phyloP scores from a whole-genome alignment of 306 rosid species.

The Boehmeria nivea region DNA sequence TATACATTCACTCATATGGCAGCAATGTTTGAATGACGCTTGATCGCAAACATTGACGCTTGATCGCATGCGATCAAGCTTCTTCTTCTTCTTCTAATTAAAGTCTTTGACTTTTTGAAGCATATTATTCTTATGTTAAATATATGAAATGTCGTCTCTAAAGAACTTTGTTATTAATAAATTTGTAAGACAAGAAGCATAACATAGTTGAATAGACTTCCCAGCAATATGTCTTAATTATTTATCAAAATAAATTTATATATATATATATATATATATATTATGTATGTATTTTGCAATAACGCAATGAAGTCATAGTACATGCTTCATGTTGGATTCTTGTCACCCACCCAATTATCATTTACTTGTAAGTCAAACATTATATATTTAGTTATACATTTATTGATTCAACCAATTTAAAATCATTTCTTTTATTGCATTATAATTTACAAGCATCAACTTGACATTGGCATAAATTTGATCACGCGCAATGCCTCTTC shows the following conservation, averaged over 20 bases:
- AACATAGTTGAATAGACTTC: not conserved
- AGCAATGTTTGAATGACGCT: too few species aligned
- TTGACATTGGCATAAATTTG: not conserved
- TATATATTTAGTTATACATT: not conserved
- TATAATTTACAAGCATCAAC: not conserved
- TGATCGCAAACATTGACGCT: not conserved
- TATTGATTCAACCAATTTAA: not conserved
- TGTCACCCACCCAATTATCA: not conserved
- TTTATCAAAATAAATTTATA: not conserved
- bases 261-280: not conserved
- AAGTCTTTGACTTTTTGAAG: too few species aligned
- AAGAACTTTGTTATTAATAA: too few species aligned
- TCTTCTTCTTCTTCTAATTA: too few species aligned
- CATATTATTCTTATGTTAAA: too few species aligned
- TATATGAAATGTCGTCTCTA: too few species aligned
- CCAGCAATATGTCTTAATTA: not conserved
- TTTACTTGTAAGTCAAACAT: conserved; percentile 12
- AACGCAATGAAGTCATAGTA: conserved; percentile 9
- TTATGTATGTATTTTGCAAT: not conserved
- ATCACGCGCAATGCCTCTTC: not conserved
- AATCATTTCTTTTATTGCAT: not conserved
- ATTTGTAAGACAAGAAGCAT: not conserved
- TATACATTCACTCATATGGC: not conserved
- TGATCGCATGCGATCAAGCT: not conserved
- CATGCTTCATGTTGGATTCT: conserved; percentile 12